Evolutionary conservation across 2,329 filamentous ascomycete genomes (phyloP), one percentile per base, ranked within the genome.

Genomic region (Colletotrichum eremochloae): DNA sequence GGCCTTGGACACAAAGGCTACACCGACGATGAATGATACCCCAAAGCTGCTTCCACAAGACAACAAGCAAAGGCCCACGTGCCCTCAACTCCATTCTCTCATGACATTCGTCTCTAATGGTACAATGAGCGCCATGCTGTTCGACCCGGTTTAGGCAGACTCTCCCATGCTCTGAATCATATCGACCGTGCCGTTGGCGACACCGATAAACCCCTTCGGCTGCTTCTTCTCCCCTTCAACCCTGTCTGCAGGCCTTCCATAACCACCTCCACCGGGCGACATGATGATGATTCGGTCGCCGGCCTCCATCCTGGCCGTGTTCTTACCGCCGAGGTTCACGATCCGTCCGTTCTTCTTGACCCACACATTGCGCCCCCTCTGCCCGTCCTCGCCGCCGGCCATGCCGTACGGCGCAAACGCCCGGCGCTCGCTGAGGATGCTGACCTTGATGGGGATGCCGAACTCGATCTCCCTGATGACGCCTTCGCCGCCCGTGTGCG

Each of bases 391-490:
- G 1, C 93, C 93, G 1, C 93, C 93, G 46, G 88, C 88, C 75
- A 95, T 84, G 1, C 93, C 93, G 73, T 94, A 94, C 0, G 93
- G 93, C 72, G 88, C 87, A 75, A 92, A 91, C 0, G 94, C 91
- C 29, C 93, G 82, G 40, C 93, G 80, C 80, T 95, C 93, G 29
- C 88, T 91, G 18, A 95, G 81, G 57, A 95, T 94, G 14, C 87
- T 90, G 38, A 92, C 91, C 76, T 92, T 89, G 1, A 94, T 87
- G 0, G 91, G 90, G 57, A 92, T 89, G 1, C 91, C 83, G 77
- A 93, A 93, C 79, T 94, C 92, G 74, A 94, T 92, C 74, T 94
- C 92, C 3, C 92, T 82, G 1, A 93, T 83, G 0, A 92, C 88
- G 5, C 92, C 92, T 75, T 93, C 88, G 1, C 92, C 92, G 14